Evolutionary conservation across 2,329 filamentous ascomycete species (phyloP).

Genomic region (Pleurostoma richardsiae): DNA sequence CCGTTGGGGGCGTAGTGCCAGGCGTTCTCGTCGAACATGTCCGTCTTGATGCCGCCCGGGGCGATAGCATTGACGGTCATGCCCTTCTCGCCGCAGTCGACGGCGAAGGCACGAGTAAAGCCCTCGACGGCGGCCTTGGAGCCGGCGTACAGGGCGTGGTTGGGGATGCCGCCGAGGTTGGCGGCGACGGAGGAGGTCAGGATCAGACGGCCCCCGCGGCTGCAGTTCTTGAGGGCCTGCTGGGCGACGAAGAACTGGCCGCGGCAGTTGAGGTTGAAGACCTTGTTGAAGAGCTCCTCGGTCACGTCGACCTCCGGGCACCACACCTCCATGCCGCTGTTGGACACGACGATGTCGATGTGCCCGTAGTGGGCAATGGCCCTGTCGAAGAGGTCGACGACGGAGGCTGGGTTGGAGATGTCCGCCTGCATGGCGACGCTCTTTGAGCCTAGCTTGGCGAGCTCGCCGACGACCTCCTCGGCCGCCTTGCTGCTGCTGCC

Average conservation of each 20-base stretch:
- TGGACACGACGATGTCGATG: slow-evolving; percentile 68
- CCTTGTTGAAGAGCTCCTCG: slow-evolving; percentile 65
- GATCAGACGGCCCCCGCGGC: slow-evolving; percentile 65
- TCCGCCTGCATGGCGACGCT: slow-evolving; percentile 59
- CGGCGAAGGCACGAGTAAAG: slow-evolving; percentile 66
- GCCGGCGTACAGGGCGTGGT: slow-evolving; percentile 68
- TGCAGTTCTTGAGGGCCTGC: slow-evolving; percentile 66
- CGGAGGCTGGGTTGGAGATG: slow-evolving; percentile 55
- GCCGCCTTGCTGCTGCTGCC: slow-evolving; percentile 49
- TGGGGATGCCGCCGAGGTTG: slow-evolving; percentile 59
- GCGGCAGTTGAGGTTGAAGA: slow-evolving; percentile 66
- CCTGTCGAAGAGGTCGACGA: slow-evolving; percentile 58
- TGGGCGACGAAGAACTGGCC: slow-evolving; percentile 77
- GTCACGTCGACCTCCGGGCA: slow-evolving; percentile 65
- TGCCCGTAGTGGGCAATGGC: slow-evolving; percentile 62
- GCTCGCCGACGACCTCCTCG: slow-evolving; percentile 48
- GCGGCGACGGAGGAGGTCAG: slow-evolving; percentile 68
- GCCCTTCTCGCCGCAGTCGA: slow-evolving; percentile 62
- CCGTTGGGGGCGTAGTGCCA: slow-evolving; percentile 61
- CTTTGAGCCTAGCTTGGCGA: slow-evolving; percentile 51
- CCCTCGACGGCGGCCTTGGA: slow-evolving; percentile 70
- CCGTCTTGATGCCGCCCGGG: slow-evolving; percentile 68
- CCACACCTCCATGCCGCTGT: slow-evolving; percentile 68
- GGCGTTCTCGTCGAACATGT: slow-evolving; percentile 70
- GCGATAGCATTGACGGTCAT: slow-evolving; percentile 71